Conservation (phyloP, 116 monocot genomes). For the Cymodocea nodosa region DNA sequence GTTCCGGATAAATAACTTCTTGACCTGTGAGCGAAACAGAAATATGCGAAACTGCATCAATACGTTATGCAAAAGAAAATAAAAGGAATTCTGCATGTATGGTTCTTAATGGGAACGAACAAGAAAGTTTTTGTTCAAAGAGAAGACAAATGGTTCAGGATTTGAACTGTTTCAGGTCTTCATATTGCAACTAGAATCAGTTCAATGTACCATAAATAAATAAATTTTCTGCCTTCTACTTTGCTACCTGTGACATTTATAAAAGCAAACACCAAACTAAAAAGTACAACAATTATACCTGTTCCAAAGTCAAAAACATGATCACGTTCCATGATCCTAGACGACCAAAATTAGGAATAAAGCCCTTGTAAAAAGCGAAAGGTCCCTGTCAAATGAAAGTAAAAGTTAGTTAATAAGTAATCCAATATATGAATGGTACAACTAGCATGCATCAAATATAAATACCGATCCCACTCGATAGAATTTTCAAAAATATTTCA, state of each 20-base stretch:
- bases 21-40: constrained; percentile 6
- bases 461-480: no score
- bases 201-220: no score
- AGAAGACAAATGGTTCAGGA: no score
- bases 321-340: constrained; percentile 34
- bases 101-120: background rate
- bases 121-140: background rate
- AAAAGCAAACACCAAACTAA: no score
- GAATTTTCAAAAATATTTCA: no score
- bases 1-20: constrained; percentile 8
- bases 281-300: constrained; percentile 4
- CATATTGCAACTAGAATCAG: no score
- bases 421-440: background rate
- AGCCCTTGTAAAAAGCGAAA: constrained; percentile 28
- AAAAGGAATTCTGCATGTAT: background rate
- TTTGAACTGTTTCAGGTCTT: no score
- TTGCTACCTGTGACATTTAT: no score
- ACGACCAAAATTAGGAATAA: constrained; percentile 26
- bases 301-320: constrained; percentile 29
- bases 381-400: constrained; percentile 12
- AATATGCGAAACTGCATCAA: background rate
- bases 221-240: no score
- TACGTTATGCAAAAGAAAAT: background rate
- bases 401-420: background rate
- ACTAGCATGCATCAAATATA: no score